Percentiles rank a stretch among this genome's conserved stretches.
Conservation (phyloP, 2,329 filamentous ascomycete species). For the Diplodia mutila region DNA sequence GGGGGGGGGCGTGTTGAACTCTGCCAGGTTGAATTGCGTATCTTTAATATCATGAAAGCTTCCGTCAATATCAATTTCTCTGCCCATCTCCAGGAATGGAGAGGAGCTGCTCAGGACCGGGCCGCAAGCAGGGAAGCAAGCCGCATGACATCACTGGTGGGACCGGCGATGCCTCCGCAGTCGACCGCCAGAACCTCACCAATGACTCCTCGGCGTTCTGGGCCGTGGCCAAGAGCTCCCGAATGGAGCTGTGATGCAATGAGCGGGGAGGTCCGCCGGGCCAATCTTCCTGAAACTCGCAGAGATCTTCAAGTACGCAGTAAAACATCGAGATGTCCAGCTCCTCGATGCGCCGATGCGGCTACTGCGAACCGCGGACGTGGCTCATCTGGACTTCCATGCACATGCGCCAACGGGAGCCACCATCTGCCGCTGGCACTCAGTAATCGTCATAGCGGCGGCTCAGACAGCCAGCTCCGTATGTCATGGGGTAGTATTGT, state of each 20-base stretch:
- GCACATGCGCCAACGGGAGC: neutral
- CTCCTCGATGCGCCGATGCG: neutral
- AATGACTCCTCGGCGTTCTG: neutral
- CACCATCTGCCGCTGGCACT: constrained; percentile 1
- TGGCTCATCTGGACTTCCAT: neutral
- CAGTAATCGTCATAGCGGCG: neutral
- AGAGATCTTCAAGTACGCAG: neutral
- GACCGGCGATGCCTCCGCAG: constrained; percentile 1
- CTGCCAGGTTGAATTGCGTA: neutral
- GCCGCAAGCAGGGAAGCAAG: neutral
- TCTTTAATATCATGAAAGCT: neutral
- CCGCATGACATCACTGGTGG: constrained; percentile 12
- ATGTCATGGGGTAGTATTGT: too few relatives aligned
- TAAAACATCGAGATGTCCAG: neutral
- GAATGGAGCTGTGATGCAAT: neutral
- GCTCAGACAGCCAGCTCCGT: too few relatives aligned
- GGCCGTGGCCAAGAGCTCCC: neutral
- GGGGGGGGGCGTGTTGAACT: too few relatives aligned
- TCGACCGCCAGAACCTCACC: neutral
- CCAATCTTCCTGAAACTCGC: neutral
- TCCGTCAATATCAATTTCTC: too few relatives aligned
- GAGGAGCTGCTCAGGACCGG: constrained; percentile 1
- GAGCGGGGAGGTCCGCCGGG: neutral
- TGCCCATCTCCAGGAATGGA: neutral
- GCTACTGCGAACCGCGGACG: neutral